phyloP scores from a whole-genome alignment of 1,139 yeast species.

The Nakaseomyces nivariensis region DNA sequence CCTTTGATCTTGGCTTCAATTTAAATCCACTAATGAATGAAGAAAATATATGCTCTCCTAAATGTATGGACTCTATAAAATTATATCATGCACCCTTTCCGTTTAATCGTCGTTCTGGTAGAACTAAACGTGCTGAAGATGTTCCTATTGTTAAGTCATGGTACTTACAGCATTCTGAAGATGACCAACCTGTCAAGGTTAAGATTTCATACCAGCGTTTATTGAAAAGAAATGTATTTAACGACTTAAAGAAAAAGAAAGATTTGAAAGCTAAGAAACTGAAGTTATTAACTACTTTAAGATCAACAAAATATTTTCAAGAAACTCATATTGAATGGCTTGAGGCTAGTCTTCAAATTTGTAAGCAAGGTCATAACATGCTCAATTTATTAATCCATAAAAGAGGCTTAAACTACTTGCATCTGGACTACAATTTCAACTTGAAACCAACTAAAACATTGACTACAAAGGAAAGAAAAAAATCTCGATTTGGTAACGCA shows the following conservation, averaged over 20 bases:
- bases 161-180: slow-evolving; percentile 63
- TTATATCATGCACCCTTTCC: slow-evolving; percentile 81
- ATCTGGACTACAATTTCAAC: slow-evolving; percentile 90
- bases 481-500: slow-evolving; percentile 93
- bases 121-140: slow-evolving; percentile 76
- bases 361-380: slow-evolving; percentile 92
- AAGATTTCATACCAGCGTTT: slow-evolving; percentile 82
- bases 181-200: slow-evolving; percentile 59
- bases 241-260: slow-evolving; percentile 48
- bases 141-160: slow-evolving; percentile 75
- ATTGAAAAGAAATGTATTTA: slow-evolving; percentile 61
- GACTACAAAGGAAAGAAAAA: slow-evolving; percentile 92
- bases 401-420: slow-evolving; percentile 84
- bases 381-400: slow-evolving; percentile 80
- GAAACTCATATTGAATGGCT: slow-evolving; percentile 95
- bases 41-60: slow-evolving; percentile 36
- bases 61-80: slow-evolving; percentile 49
- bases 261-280: slow-evolving; percentile 39
- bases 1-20: slow-evolving; percentile 24
- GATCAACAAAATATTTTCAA: slow-evolving; percentile 78
- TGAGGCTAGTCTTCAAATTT: slow-evolving; percentile 91
- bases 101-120: slow-evolving; percentile 64
- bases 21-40: slow-evolving; percentile 40
- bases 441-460: slow-evolving; percentile 92
- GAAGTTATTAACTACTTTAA: slow-evolving; percentile 56